phyloP scores from a whole-genome alignment of 208 protist genomes.

The Crithidia sp. region DNA sequence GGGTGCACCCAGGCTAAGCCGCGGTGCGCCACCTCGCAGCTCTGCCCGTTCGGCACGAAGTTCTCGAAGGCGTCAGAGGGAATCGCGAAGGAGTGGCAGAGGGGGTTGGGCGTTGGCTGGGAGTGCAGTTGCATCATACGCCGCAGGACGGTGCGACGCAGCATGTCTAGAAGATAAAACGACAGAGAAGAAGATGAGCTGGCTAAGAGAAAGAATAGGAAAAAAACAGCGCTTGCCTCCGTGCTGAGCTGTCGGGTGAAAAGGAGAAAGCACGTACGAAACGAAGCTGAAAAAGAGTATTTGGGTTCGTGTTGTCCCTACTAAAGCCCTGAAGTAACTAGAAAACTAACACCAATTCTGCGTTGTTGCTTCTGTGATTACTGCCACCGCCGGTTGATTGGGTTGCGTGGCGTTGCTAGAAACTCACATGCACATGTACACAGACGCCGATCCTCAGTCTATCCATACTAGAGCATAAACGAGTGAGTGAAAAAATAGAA shows the following conservation, averaged over 20 bases:
- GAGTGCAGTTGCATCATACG: slow-evolving; percentile 79
- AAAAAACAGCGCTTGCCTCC: background rate
- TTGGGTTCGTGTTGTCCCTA: no score
- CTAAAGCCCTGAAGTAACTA: no score
- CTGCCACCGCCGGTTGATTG: no score
- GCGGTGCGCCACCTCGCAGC: slow-evolving; percentile 86
- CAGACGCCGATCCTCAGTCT: no score
- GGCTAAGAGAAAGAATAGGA: slow-evolving; percentile 7
- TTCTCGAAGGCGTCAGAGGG: slow-evolving; percentile 73
- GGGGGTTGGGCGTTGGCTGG: slow-evolving; percentile 82
- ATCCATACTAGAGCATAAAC: no score
- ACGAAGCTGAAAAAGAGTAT: no score
- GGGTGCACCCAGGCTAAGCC: slow-evolving; percentile 88
- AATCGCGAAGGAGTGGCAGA: slow-evolving; percentile 79
- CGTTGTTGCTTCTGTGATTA: no score
- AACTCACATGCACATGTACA: no score
- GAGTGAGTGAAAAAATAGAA: no score
- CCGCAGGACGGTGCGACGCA: slow-evolving; percentile 42
- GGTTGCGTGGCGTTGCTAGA: no score
- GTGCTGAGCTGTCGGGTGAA: background rate
- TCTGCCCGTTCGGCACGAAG: slow-evolving; percentile 82
- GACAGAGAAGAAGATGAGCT: background rate
- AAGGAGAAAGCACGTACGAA: background rate
- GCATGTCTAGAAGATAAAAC: slow-evolving; percentile 39
- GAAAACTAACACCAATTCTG: no score